Conservation (phyloP, 2,329 filamentous ascomycete genomes). For the Curvularia lunata region DNA sequence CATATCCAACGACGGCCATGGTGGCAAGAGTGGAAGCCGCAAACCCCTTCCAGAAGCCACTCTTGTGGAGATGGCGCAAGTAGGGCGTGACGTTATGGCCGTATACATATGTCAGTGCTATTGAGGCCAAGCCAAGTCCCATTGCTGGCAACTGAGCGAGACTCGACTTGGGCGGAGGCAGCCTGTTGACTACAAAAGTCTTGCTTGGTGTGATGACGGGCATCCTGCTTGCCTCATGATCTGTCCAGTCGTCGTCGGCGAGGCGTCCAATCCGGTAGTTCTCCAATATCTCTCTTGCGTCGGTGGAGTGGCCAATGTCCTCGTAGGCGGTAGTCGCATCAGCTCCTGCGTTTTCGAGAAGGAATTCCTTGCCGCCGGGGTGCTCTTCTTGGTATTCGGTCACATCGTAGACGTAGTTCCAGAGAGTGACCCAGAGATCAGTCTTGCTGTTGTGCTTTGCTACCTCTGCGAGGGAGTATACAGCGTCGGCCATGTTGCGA, state of each 20-base stretch:
- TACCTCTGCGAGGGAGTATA: conserved; percentile 42
- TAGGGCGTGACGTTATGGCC: conserved; percentile 16
- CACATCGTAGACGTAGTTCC: conserved; percentile 61
- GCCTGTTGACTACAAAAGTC: conserved; percentile 19
- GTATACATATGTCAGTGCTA: conserved; percentile 11
- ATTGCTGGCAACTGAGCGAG: conserved; percentile 12
- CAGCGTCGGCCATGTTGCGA: conserved; percentile 16
- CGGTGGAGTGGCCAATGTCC: conserved; percentile 56
- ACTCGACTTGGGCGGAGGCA: conserved; percentile 19
- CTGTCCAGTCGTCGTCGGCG: conserved; percentile 23
- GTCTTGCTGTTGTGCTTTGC: conserved; percentile 57
- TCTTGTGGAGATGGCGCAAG: conserved; percentile 15
- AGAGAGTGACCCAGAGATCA: conserved; percentile 61
- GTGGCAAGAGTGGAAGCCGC: conserved; percentile 18
- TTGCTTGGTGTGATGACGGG: conserved; percentile 34
- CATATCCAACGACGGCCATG: conserved; percentile 13
- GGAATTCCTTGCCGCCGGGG: conserved; percentile 54
- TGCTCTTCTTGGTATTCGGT: conserved; percentile 66
- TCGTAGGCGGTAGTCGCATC: conserved; percentile 55
- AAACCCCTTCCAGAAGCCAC: conserved; percentile 24
- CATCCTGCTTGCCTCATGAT: conserved; percentile 45
- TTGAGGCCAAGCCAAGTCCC: conserved; percentile 10
- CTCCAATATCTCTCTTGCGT: conserved; percentile 53
- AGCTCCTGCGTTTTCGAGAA: conserved; percentile 52
- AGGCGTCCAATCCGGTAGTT: conserved; percentile 42